These are phyloP conservation scores for Podospora anserina DNA, from an alignment of 495 filamentous ascomycete genomes.

Conservation along the genomic window DNA sequence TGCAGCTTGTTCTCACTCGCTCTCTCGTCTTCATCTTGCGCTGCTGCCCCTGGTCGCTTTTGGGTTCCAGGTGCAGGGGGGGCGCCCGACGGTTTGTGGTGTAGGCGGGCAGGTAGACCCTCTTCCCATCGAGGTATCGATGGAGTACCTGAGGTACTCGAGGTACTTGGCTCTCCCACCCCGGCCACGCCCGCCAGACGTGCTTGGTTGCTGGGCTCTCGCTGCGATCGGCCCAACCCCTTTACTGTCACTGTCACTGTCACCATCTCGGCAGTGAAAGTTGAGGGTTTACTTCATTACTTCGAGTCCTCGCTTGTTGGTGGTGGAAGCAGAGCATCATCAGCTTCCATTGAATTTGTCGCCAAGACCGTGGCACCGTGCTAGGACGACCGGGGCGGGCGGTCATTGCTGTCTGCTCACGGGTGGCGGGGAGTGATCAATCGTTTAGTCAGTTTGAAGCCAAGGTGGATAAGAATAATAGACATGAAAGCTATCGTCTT, in stretches of 20 bases:
- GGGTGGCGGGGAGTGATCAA: too few relatives aligned
- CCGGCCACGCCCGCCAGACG: background rate
- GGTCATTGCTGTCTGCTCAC: background rate
- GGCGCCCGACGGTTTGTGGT: conserved; percentile 8
- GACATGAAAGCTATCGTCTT: too few relatives aligned
- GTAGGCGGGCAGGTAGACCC: conserved; percentile 10
- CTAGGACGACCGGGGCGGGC: background rate
- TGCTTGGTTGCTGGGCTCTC: background rate
- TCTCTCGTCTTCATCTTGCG: background rate
- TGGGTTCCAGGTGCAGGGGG: conserved; percentile 10
- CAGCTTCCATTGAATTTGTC: background rate
- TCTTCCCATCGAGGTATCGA: conserved; percentile 11
- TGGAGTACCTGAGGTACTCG: conserved; percentile 5
- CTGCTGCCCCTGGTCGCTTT: conserved; percentile 14
- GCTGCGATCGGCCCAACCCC: conserved; percentile 1
- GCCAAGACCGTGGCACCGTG: background rate
- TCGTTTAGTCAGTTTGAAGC: too few relatives aligned
- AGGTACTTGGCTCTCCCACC: conserved; percentile 5
- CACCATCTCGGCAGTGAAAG: background rate
- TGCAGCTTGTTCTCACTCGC: background rate
- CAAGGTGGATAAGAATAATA: too few relatives aligned
- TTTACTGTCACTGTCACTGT: background rate
- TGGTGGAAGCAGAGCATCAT: background rate
- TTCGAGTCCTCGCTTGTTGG: background rate
- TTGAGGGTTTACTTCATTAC: background rate